These are phyloP conservation scores for Casuarina glauca DNA, from an alignment of 306 rosid genomes.

Conservation along the genomic window DNA sequence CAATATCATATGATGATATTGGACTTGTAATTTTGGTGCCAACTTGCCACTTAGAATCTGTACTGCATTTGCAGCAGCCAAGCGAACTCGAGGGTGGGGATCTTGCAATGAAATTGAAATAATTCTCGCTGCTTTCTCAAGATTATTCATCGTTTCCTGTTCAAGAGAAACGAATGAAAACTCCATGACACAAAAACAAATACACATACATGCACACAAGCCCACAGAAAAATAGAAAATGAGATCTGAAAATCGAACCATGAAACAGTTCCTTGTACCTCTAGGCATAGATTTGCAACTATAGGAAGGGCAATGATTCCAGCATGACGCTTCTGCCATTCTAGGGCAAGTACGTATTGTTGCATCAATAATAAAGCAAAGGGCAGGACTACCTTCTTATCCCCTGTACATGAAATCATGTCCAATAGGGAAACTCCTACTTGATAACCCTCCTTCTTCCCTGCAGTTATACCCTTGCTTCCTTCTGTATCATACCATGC, in stretches of 20 bases:
- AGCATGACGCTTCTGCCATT: constrained; percentile 29
- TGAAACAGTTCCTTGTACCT: background rate
- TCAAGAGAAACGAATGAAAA: background rate
- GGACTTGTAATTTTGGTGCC: background rate
- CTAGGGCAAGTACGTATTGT: background rate
- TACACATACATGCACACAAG: background rate
- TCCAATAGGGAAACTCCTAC: constrained; percentile 16
- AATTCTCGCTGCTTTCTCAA: background rate
- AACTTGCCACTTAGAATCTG: background rate
- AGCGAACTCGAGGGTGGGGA: constrained; percentile 15
- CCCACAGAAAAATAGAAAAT: background rate
- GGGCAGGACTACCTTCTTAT: background rate
- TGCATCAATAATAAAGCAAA: background rate
- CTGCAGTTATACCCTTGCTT: background rate
- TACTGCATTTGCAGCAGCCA: constrained; percentile 25
- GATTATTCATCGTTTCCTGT: constrained; percentile 1
- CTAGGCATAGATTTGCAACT: background rate
- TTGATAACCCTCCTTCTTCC: background rate
- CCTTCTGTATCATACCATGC: constrained; percentile 7
- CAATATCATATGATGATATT: constrained; percentile 10
- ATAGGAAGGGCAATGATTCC: constrained; percentile 2
- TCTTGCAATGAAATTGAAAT: constrained; percentile 13
- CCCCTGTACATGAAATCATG: background rate
- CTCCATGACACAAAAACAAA: background rate
- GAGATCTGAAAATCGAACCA: no score